phyloP scores from a whole-genome alignment of 306 rosid species.

The Sicyos edulis region DNA sequence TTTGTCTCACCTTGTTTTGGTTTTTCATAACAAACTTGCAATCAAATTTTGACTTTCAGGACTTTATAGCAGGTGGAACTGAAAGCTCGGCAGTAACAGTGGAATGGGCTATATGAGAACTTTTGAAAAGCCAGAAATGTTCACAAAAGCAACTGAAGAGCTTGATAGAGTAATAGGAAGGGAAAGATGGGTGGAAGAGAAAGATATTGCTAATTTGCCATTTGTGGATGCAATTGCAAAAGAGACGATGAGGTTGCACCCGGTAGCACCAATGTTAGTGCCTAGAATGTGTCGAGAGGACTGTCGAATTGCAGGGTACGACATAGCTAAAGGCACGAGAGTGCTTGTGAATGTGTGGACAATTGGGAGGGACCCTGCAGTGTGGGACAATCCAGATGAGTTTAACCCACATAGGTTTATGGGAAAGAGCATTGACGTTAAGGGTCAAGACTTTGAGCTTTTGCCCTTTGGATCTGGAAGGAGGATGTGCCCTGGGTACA shows the following conservation, averaged over 20 bases:
- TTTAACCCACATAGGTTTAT: constrained; percentile 8
- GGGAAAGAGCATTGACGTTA: not conserved
- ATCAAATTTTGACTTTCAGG: not conserved
- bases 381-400: not conserved
- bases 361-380: constrained; percentile 6
- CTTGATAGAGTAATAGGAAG: constrained; percentile 1
- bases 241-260: constrained; percentile 13
- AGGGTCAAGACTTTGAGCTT: constrained; percentile 15
- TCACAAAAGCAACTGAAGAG: not conserved
- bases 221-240: not conserved
- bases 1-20: no score
- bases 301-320: not conserved
- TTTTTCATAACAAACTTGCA: no score
- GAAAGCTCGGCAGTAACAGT: not conserved
- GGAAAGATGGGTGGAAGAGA: constrained; percentile 4
- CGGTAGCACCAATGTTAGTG: not conserved
- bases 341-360: constrained; percentile 12
- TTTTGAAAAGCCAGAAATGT: not conserved
- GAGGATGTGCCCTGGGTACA: constrained; percentile 11
- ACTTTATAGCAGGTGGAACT: not conserved
- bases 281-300: not conserved
- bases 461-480: constrained; percentile 14
- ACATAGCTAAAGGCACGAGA: not conserved
- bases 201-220: not conserved
- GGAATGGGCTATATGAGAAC: not conserved